Evolutionary conservation across 2,329 filamentous ascomycete species (phyloP).

Genomic region (Aureobasidium pullulans): DNA sequence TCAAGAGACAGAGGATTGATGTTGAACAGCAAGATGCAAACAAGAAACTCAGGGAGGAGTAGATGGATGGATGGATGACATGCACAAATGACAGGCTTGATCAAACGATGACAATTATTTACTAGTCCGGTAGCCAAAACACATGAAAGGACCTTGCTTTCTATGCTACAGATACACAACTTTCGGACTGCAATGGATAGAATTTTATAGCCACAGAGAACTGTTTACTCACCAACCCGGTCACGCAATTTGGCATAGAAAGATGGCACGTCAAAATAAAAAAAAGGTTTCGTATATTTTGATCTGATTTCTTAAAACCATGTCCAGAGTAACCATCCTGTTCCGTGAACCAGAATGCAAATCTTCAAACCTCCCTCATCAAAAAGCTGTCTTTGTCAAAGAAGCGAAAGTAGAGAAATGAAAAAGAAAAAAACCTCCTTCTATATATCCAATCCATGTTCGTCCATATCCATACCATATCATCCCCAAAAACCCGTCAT

Average conservation of each 20-base stretch:
- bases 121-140: background rate
- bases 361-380: background rate
- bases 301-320: background rate
- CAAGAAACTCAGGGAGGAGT: constrained; percentile 1
- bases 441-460: background rate
- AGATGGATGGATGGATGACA: background rate
- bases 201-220: too few species aligned
- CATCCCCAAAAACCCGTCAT: background rate
- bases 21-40: background rate
- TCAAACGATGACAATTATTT: background rate
- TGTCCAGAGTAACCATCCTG: background rate
- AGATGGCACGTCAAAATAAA: background rate
- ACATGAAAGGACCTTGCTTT: background rate
- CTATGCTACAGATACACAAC: too few species aligned
- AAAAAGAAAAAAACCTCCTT: background rate
- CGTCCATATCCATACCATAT: background rate
- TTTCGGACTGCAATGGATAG: background rate
- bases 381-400: background rate
- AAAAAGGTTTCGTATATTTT: background rate
- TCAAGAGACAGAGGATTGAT: constrained; percentile 14
- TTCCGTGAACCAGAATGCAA: background rate
- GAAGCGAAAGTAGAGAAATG: background rate
- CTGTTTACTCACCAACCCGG: too few species aligned
- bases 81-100: background rate
- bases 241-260: too few species aligned